Evolutionary conservation across 139 green algal genomes (phyloP), one percentile per base, ranked within the genome.

Genomic region (Chlorella sp.): DNA sequence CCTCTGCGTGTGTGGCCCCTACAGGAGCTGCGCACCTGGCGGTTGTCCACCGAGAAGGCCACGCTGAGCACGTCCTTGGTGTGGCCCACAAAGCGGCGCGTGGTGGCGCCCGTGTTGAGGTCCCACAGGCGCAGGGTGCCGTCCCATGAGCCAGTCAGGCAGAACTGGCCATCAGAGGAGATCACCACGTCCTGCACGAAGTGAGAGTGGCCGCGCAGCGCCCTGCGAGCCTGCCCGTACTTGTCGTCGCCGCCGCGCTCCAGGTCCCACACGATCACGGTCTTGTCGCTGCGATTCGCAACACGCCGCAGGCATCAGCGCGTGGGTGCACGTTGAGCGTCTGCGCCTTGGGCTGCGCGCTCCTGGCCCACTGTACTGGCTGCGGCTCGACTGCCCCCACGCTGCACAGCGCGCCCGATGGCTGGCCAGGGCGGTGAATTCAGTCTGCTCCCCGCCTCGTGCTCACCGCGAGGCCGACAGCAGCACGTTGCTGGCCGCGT

Each of bases 41-140:
- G 86, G 92, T 99, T 99, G 90, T 99, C 96, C n/a, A 96, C 91
- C 60, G 89, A 97, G 92, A 99, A 98, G 55, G 96, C 96, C 0
- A 99, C 95, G 74, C 86, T 95, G 69, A 99, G 89, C 29, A 99
- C 96, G 78, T 99, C 96, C 90, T 99, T 99, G 85, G 82, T 93
- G 91, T 99, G 96, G 67, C 95, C 96, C 59, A 98, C 77, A 79
- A 99, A 99, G 75, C 94, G 92, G 79, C 96, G 88, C 71, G 96
- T 98, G 80, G 95, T 99, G 79, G 83, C 83, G 75, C 96, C 96
- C 49, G 91, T 95, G 92, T 93, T 97, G 62, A 99, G 86, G 88
- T 99, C 94, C 96, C 96, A 99, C 82, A 99, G 87, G 72, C 96
- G 93, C 77, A 99, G 93, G 36, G 96, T 98, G 73, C 90, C 89